phyloP scores from a whole-genome alignment of 805 yeast genomes.

The Candida vaughaniae region DNA sequence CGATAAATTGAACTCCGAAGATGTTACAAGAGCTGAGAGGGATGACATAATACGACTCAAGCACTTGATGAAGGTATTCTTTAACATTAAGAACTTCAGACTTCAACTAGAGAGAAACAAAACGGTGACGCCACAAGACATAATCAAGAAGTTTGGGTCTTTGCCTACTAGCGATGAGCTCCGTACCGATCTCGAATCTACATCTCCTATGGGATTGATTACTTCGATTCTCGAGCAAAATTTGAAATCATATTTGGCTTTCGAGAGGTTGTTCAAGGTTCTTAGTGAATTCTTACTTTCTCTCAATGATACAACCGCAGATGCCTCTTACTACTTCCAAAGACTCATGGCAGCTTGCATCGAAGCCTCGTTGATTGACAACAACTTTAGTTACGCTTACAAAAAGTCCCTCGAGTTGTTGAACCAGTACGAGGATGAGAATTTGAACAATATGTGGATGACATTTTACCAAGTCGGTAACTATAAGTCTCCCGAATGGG shows the following conservation, averaged over 20 bases:
- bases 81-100: constrained; percentile 35
- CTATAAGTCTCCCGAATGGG: constrained; percentile 31
- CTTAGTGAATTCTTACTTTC: constrained; percentile 42
- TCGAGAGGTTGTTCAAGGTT: constrained; percentile 40
- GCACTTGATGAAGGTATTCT: constrained; percentile 37
- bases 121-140: constrained; percentile 39
- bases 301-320: constrained; percentile 21
- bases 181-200: constrained; percentile 9
- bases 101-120: constrained; percentile 27
- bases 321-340: constrained; percentile 23
- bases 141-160: constrained; percentile 26
- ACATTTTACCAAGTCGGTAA: constrained; percentile 75
- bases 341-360: constrained; percentile 51
- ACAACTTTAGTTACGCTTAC: constrained; percentile 61
- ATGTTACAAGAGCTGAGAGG: constrained; percentile 1
- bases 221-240: constrained; percentile 53
- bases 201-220: constrained; percentile 35
- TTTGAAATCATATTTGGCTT: constrained; percentile 47
- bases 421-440: constrained; percentile 16
- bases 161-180: constrained; percentile 13
- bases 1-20: constrained; percentile 17
- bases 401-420: constrained; percentile 39
- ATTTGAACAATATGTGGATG: constrained; percentile 53
- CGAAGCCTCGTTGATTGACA: constrained; percentile 62
- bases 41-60: constrained; percentile 17